phyloP scores from a whole-genome alignment of 2,329 filamentous ascomycete genomes.

The Tetracladium maxilliforme region DNA sequence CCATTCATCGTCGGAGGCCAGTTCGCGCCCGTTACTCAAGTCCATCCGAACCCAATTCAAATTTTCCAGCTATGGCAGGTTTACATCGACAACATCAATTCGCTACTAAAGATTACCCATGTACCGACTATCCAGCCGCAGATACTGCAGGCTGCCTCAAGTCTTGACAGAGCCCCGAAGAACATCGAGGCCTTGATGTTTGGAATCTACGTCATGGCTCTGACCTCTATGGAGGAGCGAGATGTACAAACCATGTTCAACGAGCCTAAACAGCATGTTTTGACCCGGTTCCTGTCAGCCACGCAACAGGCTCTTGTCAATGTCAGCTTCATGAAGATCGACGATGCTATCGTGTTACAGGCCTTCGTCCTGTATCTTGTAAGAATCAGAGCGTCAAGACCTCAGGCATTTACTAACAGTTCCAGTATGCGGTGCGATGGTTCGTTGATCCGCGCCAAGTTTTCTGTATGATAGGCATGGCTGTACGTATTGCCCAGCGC shows the following conservation, averaged over 20 bases:
- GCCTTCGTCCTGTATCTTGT: slow-evolving; percentile 54
- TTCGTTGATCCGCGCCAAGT: slow-evolving; percentile 41
- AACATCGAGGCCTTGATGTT: slow-evolving; percentile 56
- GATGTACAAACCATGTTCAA: slow-evolving; percentile 36
- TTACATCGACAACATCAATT: slow-evolving; percentile 56
- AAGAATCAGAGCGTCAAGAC: too few species aligned
- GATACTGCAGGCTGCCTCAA: slow-evolving; percentile 45
- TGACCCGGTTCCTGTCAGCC: slow-evolving; percentile 38
- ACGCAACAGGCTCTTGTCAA: slow-evolving; percentile 51
- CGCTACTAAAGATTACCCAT: slow-evolving; percentile 53
- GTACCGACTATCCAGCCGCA: slow-evolving; percentile 48
- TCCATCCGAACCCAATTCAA: slow-evolving; percentile 43
- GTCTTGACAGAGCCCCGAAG: slow-evolving; percentile 24
- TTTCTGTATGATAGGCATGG: slow-evolving; percentile 46
- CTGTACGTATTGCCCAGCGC: slow-evolving; percentile 48
- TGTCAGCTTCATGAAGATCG: slow-evolving; percentile 49
- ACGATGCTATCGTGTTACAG: slow-evolving; percentile 50
- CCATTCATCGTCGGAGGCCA: slow-evolving; percentile 34
- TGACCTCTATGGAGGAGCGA: slow-evolving; percentile 40
- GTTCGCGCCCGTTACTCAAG: slow-evolving; percentile 17
- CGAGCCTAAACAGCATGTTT: slow-evolving; percentile 32
- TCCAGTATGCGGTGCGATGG: too few species aligned
- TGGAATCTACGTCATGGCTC: slow-evolving; percentile 42
- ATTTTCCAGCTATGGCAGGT: slow-evolving; percentile 55
- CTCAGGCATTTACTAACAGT: too few species aligned